Conservation (phyloP, 306 rosid species). For the Quercus wislizeni region DNA sequence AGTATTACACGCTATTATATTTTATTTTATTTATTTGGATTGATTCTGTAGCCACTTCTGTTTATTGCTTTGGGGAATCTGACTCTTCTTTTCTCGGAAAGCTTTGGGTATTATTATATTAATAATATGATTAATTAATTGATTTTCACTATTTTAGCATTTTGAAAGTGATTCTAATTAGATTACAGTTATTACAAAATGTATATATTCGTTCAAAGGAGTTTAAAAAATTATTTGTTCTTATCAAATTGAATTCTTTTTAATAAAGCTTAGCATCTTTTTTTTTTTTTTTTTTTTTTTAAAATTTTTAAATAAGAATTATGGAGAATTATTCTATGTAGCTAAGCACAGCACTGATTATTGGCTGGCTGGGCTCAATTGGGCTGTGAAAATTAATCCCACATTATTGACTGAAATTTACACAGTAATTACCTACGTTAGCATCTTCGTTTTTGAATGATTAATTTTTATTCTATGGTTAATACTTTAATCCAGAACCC, state of each 20-base stretch:
- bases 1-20: conserved; percentile 7
- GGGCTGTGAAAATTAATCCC: background rate
- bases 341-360: background rate
- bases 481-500: no score
- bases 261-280: no score
- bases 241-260: no score
- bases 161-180: background rate
- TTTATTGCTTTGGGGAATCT: background rate
- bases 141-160: background rate
- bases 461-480: background rate
- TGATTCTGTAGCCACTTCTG: background rate
- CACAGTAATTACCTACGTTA: background rate
- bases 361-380: background rate
- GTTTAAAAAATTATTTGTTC: no score
- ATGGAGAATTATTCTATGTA: background rate
- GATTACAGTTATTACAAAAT: background rate
- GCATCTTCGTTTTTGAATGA: background rate
- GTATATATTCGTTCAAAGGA: background rate
- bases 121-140: no score
- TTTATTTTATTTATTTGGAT: background rate
- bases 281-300: no score
- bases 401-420: background rate
- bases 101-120: no score
- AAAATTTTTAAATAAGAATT: background rate
- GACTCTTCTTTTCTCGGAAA: background rate